These are phyloP conservation scores for Termitomyces sp. DNA, from an alignment of 768 basidiomycete genomes.

Conservation along the genomic window DNA sequence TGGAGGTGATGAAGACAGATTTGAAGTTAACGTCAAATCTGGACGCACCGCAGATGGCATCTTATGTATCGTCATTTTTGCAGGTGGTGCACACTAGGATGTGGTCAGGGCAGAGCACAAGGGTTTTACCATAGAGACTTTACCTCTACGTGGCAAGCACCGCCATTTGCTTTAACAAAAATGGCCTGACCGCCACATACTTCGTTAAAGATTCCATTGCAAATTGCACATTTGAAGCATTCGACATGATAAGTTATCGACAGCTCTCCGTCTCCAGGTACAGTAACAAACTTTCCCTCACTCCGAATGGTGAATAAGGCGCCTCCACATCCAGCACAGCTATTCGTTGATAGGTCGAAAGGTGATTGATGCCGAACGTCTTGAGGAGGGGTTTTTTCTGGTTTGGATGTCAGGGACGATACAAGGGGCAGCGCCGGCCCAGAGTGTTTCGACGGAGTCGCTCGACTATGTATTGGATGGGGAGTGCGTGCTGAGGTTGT, in stretches of 20 bases:
- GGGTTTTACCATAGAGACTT: not conserved
- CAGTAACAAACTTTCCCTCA: constrained; percentile 67
- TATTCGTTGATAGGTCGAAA: constrained; percentile 31
- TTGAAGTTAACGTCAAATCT: constrained; percentile 11
- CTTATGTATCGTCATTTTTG: constrained; percentile 38
- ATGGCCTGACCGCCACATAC: constrained; percentile 57
- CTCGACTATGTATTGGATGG: constrained; percentile 16
- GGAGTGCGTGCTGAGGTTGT: constrained; percentile 33
- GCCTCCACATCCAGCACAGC: constrained; percentile 59
- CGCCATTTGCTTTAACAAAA: constrained; percentile 64
- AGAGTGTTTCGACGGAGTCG: not conserved
- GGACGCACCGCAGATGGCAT: constrained; percentile 24
- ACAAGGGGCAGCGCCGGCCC: not conserved
- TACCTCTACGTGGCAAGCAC: constrained; percentile 69
- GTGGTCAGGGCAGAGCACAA: not conserved
- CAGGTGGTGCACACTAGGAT: constrained; percentile 41
- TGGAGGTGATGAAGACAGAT: constrained; percentile 8
- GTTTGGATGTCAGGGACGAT: constrained; percentile 4
- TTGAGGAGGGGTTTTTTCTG: constrained; percentile 6
- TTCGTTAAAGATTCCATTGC: constrained; percentile 62
- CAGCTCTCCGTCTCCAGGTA: constrained; percentile 51
- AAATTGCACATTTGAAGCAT: constrained; percentile 74
- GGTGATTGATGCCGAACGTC: constrained; percentile 8
- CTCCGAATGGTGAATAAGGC: constrained; percentile 55
- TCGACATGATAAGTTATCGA: constrained; percentile 68